Evolutionary conservation across 352 stramenopile genomes (phyloP).

Genomic region (Chrysophaeum taylorii): DNA sequence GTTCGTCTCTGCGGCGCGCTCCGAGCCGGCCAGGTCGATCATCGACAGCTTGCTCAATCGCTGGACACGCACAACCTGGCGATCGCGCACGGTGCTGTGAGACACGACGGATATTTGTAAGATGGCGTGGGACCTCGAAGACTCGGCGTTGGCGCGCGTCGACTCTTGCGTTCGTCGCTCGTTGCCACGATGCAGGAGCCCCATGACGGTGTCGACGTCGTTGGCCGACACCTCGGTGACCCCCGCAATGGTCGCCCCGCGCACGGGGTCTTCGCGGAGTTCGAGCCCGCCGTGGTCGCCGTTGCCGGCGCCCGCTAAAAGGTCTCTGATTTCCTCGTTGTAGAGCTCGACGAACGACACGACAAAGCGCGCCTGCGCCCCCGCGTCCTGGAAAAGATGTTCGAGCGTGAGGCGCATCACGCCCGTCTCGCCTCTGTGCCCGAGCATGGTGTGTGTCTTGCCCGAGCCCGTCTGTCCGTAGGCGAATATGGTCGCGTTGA

Average conservation of each 20-base stretch:
- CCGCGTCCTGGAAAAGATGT: conserved; percentile 63
- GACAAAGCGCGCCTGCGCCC: conserved; percentile 2
- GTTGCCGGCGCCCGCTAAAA: conserved; percentile 29
- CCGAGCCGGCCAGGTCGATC: conserved; percentile 75
- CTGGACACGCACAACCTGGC: conserved; percentile 40
- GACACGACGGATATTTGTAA: conserved; percentile 42
- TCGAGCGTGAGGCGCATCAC: conserved; percentile 73
- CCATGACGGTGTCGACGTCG: conserved; percentile 65
- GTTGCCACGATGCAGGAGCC: conserved; percentile 64
- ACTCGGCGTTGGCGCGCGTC: conserved; percentile 69
- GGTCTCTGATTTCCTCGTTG: conserved; percentile 81
- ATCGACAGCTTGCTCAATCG: conserved; percentile 70
- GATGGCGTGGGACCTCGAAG: conserved; percentile 71
- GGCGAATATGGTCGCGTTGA: conserved; percentile 76
- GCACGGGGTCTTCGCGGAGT: conserved; percentile 67
- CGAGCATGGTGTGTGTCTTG: conserved; percentile 79
- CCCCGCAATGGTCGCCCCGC: conserved; percentile 59
- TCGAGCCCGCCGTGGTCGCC: conserved; percentile 29
- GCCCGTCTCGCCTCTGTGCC: conserved; percentile 51
- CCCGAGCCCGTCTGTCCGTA: conserved; percentile 70
- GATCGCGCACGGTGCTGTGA: conserved; percentile 44
- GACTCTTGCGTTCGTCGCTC: conserved; percentile 66
- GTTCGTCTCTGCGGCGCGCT: conserved; percentile 71
- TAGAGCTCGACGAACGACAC: conserved; percentile 37
- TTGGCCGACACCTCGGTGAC: conserved; percentile 67